Percentiles rank a stretch among this genome's conserved stretches.
Conservation (phyloP, 2,329 filamentous ascomycete species). For the Penicillium sp. region DNA sequence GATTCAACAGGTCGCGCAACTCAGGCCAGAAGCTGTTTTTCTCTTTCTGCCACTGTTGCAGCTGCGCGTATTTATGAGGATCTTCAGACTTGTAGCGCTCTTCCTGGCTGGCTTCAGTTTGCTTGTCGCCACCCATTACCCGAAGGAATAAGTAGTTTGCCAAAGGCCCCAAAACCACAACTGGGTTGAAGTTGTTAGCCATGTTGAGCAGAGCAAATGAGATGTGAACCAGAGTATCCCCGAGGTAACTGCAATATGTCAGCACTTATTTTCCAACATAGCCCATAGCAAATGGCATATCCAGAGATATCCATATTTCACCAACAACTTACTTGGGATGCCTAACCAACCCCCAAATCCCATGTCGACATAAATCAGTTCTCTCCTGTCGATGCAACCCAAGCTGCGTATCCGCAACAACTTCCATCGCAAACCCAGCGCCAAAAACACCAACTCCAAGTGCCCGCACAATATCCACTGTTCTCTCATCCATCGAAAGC, state of each 20-base stretch:
- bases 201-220: constrained; percentile 60
- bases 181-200: constrained; percentile 54
- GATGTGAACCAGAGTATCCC: constrained; percentile 58
- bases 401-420: constrained; percentile 58
- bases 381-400: constrained; percentile 50
- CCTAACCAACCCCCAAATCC: constrained; percentile 61
- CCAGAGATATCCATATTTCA: not conserved
- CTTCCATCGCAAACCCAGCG: constrained; percentile 57
- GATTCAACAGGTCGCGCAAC: constrained; percentile 51
- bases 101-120: constrained; percentile 55
- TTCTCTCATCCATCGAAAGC: constrained; percentile 34
- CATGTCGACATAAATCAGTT: constrained; percentile 51
- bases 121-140: constrained; percentile 56
- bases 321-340: constrained; percentile 59
- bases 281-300: too few relatives aligned
- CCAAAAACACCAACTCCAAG: constrained; percentile 57
- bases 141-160: constrained; percentile 61
- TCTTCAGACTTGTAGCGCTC: constrained; percentile 54
- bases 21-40: constrained; percentile 63
- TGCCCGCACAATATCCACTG: constrained; percentile 31
- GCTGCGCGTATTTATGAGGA: constrained; percentile 53
- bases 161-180: constrained; percentile 56
- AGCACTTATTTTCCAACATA: constrained; percentile 1
- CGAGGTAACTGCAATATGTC: constrained; percentile 53
- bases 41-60: constrained; percentile 52